These are phyloP conservation scores for Daldinia eschscholtzii DNA, from an alignment of 2,329 filamentous ascomycete genomes.

Conservation along the genomic window DNA sequence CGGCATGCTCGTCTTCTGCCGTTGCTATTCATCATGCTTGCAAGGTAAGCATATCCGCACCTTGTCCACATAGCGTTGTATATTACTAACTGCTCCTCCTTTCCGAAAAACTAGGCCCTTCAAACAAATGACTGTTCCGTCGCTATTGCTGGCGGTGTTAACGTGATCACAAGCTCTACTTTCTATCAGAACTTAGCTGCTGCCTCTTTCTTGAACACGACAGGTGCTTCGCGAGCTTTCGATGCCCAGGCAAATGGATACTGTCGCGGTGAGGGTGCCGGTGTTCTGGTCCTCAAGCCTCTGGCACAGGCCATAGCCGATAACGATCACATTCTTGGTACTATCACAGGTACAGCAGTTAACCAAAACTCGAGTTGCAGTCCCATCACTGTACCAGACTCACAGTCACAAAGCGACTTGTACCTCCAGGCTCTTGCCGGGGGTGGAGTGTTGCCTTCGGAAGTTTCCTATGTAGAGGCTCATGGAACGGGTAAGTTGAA, in stretches of 20 bases:
- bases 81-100: background rate
- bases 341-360: constrained; percentile 55
- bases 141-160: constrained; percentile 57
- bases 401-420: constrained; percentile 48
- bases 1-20: constrained; percentile 55
- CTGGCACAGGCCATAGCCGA: constrained; percentile 64
- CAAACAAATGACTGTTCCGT: constrained; percentile 50
- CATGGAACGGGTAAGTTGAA: constrained; percentile 54
- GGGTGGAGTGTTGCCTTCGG: constrained; percentile 44
- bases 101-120: constrained; percentile 33
- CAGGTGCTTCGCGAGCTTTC: constrained; percentile 63
- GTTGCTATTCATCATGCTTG: constrained; percentile 55
- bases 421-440: constrained; percentile 48
- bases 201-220: constrained; percentile 58
- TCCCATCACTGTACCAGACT: constrained; percentile 49
- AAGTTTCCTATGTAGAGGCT: constrained; percentile 53
- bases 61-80: background rate
- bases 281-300: constrained; percentile 63
- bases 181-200: constrained; percentile 44
- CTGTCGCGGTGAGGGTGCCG: constrained; percentile 65
- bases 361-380: constrained; percentile 50
- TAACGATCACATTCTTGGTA: constrained; percentile 62
- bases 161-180: constrained; percentile 53
- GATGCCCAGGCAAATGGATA: constrained; percentile 66
- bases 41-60: constrained; percentile 20